Percentiles rank a stretch among this genome's conserved stretches.
Conservation (phyloP, 495 filamentous ascomycete species). For the Neurospora pannonica region DNA sequence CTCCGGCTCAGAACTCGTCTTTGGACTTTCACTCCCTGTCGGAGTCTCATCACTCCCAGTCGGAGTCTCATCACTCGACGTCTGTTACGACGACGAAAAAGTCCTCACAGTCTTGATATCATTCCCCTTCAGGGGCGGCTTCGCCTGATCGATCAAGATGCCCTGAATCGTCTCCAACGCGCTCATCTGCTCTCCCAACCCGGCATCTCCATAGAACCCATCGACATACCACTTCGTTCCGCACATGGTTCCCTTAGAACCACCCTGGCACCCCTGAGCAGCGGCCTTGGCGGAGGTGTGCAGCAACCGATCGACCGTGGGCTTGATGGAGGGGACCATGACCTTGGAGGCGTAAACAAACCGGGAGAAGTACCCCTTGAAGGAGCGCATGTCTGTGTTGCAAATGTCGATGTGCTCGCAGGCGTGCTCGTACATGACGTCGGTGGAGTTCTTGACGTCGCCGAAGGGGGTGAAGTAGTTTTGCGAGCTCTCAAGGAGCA, state of each 20-base stretch:
- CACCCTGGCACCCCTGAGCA: slow-evolving; percentile 54
- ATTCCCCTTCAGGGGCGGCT: slow-evolving; percentile 28
- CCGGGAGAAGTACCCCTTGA: slow-evolving; percentile 72
- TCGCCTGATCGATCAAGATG: slow-evolving; percentile 31
- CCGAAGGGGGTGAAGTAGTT: slow-evolving; percentile 38
- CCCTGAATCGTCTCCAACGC: slow-evolving; percentile 61
- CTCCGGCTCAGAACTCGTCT: neutral
- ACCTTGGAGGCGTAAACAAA: slow-evolving; percentile 59
- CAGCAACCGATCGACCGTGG: slow-evolving; percentile 43
- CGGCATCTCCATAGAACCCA: slow-evolving; percentile 49
- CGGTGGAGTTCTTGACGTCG: slow-evolving; percentile 31
- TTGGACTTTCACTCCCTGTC: neutral
- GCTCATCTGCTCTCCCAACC: slow-evolving; percentile 63
- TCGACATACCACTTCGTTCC: slow-evolving; percentile 59
- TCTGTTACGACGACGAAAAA: slow-evolving; percentile 3
- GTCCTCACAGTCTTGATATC: slow-evolving; percentile 32
- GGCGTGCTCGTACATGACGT: slow-evolving; percentile 60
- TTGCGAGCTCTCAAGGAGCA: slow-evolving; percentile 34
- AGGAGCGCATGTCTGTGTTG: slow-evolving; percentile 64
- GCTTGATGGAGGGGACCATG: slow-evolving; percentile 47
- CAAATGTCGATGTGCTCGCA: slow-evolving; percentile 58
- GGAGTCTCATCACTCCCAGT: neutral
- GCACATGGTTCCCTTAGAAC: slow-evolving; percentile 47
- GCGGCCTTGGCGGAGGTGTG: slow-evolving; percentile 53
- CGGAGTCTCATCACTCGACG: neutral